Conservation (phyloP, 768 basidiomycete genomes). For the Coprinellus aureogranulatus region DNA sequence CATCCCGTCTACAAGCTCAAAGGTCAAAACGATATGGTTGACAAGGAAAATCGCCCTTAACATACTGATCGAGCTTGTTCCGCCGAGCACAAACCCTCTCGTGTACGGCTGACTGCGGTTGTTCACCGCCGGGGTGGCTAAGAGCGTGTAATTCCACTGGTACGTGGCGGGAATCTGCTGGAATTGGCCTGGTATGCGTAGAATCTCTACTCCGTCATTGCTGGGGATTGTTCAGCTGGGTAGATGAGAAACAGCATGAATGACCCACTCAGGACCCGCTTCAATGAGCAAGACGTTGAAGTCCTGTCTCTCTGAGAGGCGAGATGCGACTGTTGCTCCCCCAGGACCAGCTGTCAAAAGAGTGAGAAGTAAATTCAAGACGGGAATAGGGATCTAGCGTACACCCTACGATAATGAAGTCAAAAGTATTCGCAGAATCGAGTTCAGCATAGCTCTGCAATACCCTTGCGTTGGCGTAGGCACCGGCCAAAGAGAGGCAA, state of each 20-base stretch:
- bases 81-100: slow-evolving; percentile 14
- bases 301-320: slow-evolving; percentile 15
- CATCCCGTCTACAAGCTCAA: slow-evolving; percentile 19
- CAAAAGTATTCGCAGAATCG: too few species aligned
- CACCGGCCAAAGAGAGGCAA: too few species aligned
- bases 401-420: too few species aligned
- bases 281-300: slow-evolving; percentile 21
- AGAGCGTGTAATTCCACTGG: slow-evolving; percentile 14
- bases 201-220: not conserved
- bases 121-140: slow-evolving; percentile 11
- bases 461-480: too few species aligned
- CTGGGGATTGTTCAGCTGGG: not conserved
- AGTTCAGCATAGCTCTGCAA: too few species aligned
- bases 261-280: slow-evolving; percentile 13
- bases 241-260: not conserved
- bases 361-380: too few species aligned
- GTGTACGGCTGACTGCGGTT: slow-evolving; percentile 5
- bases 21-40: not conserved
- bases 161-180: not conserved
- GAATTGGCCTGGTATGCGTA: not conserved
- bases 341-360: slow-evolving; percentile 21
- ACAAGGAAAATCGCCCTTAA: not conserved
- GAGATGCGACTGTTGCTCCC: slow-evolving; percentile 18
- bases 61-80: slow-evolving; percentile 17
- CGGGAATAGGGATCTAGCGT: too few species aligned